Conservation (phyloP, 768 basidiomycete species). For the Auricularia cornea region DNA sequence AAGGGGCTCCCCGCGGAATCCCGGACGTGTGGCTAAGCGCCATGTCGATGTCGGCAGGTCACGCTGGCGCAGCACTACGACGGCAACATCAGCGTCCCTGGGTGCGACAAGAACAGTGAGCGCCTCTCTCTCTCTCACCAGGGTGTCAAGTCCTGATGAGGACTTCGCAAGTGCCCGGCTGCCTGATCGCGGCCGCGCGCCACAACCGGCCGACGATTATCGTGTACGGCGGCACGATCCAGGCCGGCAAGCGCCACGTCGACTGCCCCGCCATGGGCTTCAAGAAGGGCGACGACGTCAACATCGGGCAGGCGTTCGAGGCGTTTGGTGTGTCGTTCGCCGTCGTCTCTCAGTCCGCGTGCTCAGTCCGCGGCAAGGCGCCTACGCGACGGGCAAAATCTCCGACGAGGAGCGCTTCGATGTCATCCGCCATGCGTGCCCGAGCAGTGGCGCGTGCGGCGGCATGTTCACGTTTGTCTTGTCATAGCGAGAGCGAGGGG, state of each 20-base stretch:
- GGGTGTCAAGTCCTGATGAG: not conserved
- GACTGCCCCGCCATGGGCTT: conserved; percentile 76
- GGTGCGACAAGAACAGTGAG: conserved; percentile 76
- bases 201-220: conserved; percentile 86
- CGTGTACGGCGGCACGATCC: conserved; percentile 57
- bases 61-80: conserved; percentile 79
- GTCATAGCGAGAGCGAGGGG: not conserved
- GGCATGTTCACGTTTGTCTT: conserved; percentile 72
- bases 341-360: no score
- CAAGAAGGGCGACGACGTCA: conserved; percentile 72
- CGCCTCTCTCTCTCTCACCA: not conserved
- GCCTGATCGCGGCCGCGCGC: conserved; percentile 75
- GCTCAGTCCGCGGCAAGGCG: no score
- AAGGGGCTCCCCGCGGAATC: conserved; percentile 4
- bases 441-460: conserved; percentile 76
- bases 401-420: conserved; percentile 74
- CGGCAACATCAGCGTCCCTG: conserved; percentile 77
- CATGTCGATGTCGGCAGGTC: not conserved
- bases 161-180: conserved; percentile 54
- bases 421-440: conserved; percentile 78
- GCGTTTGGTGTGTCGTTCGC: conserved; percentile 50
- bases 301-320: conserved; percentile 80
- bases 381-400: conserved; percentile 68
- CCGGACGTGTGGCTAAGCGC: conserved; percentile 1
- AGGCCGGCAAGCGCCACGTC: conserved; percentile 15